Percentiles rank a stretch among this genome's conserved stretches.
Conservation (phyloP, 495 filamentous ascomycete genomes). For the Hypomontagnella monticulosa region DNA sequence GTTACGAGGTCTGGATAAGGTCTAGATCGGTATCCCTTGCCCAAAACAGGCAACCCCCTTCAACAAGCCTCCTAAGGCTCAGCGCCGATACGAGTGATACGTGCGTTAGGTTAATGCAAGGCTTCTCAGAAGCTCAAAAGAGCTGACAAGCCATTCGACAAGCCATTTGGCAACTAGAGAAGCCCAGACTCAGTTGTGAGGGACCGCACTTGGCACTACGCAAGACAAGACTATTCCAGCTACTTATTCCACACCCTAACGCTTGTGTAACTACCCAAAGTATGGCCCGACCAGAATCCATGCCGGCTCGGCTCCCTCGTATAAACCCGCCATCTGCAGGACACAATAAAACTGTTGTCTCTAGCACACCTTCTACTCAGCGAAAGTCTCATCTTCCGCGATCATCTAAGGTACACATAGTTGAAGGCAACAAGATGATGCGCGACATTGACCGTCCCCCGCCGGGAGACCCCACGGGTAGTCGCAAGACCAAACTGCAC, state of each 20-base stretch:
- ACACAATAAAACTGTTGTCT: constrained; percentile 9
- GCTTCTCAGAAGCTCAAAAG: not conserved
- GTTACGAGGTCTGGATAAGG: constrained; percentile 26
- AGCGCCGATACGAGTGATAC: constrained; percentile 32
- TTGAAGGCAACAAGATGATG: constrained; percentile 50
- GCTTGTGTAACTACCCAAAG: constrained; percentile 19
- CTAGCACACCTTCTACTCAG: constrained; percentile 49
- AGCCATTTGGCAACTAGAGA: constrained; percentile 14
- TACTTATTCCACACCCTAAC: constrained; percentile 27
- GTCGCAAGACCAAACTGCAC: constrained; percentile 42
- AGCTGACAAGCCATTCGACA: constrained; percentile 32
- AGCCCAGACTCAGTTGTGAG: constrained; percentile 19
- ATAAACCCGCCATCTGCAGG: constrained; percentile 24
- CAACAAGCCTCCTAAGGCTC: constrained; percentile 27
- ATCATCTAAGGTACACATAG: constrained; percentile 53
- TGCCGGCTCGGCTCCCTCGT: constrained; percentile 32
- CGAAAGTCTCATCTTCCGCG: constrained; percentile 51
- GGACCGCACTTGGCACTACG: constrained; percentile 20
- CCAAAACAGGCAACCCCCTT: constrained; percentile 16
- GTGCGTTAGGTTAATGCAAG: constrained; percentile 37
- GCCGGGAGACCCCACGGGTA: constrained; percentile 50
- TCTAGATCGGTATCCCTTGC: constrained; percentile 25
- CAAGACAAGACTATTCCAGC: constrained; percentile 20
- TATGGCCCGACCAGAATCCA: constrained; percentile 37
- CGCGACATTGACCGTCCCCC: constrained; percentile 50